A percentile compares a stretch with the other conserved stretches of the same genome.
Evolutionary conservation across 352 stramenopile genomes (phyloP).

Genomic region (Phytophthora lateralis): DNA sequence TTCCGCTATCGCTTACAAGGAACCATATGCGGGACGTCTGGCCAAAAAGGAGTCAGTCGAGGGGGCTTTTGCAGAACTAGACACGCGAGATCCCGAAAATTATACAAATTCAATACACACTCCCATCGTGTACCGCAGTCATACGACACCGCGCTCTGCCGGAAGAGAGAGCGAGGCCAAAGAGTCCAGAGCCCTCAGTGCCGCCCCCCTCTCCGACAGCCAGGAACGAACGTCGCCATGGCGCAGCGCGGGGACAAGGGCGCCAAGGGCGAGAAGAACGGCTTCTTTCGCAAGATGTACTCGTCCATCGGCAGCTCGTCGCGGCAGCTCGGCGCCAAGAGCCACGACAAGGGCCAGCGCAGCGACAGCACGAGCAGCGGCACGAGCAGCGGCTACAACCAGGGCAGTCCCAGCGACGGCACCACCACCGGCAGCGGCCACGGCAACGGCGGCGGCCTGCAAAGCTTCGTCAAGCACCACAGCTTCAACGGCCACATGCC

Average conservation of each 20-base stretch:
- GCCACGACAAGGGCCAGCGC: constrained; percentile 39
- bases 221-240: constrained; percentile 22
- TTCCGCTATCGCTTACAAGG: background rate
- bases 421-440: constrained; percentile 43
- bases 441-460: constrained; percentile 26
- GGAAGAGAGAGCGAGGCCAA: constrained; percentile 21
- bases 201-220: constrained; percentile 3
- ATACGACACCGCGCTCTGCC: constrained; percentile 33
- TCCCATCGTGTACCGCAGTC: constrained; percentile 23
- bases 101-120: constrained; percentile 7
- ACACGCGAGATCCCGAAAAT: constrained; percentile 18
- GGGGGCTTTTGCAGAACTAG: constrained; percentile 21
- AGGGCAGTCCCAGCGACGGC: constrained; percentile 36
- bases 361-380: constrained; percentile 42
- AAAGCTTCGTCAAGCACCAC: constrained; percentile 62
- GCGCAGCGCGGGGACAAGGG: constrained; percentile 49
- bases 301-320: constrained; percentile 63
- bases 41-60: constrained; percentile 33
- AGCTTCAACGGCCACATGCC: constrained; percentile 75
- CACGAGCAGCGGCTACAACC: constrained; percentile 41
- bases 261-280: constrained; percentile 47
- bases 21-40: constrained; percentile 10
- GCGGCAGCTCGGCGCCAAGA: constrained; percentile 30
- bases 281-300: constrained; percentile 70
- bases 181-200: constrained; percentile 14